Base-by-base conservation (phyloP, 2,329 filamentous ascomycete genomes). In the Endoconidiophora polonica region DNA sequence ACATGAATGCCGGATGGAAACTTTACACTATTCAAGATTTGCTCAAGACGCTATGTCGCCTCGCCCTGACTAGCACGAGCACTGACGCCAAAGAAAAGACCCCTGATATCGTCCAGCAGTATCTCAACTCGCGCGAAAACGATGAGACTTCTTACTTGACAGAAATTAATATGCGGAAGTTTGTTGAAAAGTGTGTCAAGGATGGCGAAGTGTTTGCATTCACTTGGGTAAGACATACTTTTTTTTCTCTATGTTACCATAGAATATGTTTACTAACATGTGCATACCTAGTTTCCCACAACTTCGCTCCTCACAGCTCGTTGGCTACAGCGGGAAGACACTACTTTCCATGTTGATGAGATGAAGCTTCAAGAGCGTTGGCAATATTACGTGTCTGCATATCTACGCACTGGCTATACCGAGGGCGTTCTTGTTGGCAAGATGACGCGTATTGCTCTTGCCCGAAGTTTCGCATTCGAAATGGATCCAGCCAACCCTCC, bases 361-460 rank as follows among this genome's bases (percentile, higher is more conserved):
- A 81, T 94, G 69, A 83, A 91, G 60, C 76, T 80, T 46, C 81
- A 81, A 51, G 80, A 86, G 55, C 74, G 79, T 38, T 98, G 91
- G 91, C 85, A 90, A 58, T 94, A 93, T 67, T 98, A 98, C 62
- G 86, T 94, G 52, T 88, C 90, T 16, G 87, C 88, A 0, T 96
- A 84, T 64, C 84, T 86, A 57, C 85, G 86, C 55, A 76, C 88
- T 22, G 86, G 94, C 59, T 84, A 86, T 2, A 98, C 91, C 0
- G 85, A 91, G 64, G 84, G 84, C 12, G 73, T 91, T 2, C 68
- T 73, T 5, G 71, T 79, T 46, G 72, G 73, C 4, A 76, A 74
- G 44, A 71, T 86, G 58, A 76, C 74, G 54, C 82, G 79, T 65
- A 73, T 78, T 3, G 77, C 87, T 52, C 70, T 90, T 14, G 74